phyloP scores from a whole-genome alignment of 805 yeast species.

The Scheffersomyces lignosus region DNA sequence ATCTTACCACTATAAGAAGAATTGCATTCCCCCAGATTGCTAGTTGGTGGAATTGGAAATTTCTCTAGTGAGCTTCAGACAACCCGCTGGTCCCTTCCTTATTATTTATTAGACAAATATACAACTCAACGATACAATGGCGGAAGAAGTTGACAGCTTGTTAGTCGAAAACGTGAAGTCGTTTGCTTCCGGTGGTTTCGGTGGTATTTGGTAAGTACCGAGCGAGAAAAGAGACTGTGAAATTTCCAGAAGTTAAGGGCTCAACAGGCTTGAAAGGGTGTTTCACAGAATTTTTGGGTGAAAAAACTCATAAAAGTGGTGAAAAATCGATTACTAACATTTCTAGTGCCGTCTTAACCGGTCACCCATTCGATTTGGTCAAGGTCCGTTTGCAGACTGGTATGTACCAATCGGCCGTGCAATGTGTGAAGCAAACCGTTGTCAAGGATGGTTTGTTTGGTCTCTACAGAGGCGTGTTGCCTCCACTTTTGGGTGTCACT shows the following conservation, averaged over 20 bases:
- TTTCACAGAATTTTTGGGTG: too few species aligned
- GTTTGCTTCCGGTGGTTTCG: slow-evolving; percentile 90
- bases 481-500: slow-evolving; percentile 94
- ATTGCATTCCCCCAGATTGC: too few species aligned
- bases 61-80: too few species aligned
- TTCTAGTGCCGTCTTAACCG: slow-evolving; percentile 83
- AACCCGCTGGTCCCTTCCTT: too few species aligned
- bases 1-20: too few species aligned
- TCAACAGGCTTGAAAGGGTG: too few species aligned
- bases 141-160: slow-evolving; percentile 48
- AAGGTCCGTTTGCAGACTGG: slow-evolving; percentile 92
- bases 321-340: slow-evolving; percentile 5
- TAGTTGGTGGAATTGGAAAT: too few species aligned
- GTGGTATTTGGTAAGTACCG: slow-evolving; percentile 73
- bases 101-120: too few species aligned
- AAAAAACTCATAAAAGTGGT: too few species aligned
- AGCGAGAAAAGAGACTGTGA: too few species aligned
- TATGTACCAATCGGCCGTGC: slow-evolving; percentile 58
- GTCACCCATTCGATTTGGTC: slow-evolving; percentile 93
- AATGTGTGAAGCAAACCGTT: slow-evolving; percentile 70
- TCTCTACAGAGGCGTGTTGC: slow-evolving; percentile 88
- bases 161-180: slow-evolving; percentile 81
- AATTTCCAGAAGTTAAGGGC: too few species aligned
- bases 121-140: too few species aligned
- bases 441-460: slow-evolving; percentile 77